phyloP scores from a whole-genome alignment of 2,329 filamentous ascomycete genomes.

The Talaromyces sp. region DNA sequence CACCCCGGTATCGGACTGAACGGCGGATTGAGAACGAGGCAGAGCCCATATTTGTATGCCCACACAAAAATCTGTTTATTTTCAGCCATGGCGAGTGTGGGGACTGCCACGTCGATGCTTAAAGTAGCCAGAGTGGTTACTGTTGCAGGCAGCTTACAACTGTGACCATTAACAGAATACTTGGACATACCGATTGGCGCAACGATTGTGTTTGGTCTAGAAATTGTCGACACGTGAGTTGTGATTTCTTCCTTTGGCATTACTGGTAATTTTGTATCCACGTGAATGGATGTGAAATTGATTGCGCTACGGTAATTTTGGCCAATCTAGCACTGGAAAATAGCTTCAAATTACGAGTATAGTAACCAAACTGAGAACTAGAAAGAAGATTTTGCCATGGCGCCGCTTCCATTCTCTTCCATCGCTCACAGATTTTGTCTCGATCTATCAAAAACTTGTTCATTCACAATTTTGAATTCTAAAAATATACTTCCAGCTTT shows the following conservation, averaged over 20 bases:
- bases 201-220: neutral
- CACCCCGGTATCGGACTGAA: neutral
- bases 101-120: too few relatives aligned
- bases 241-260: neutral
- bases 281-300: neutral
- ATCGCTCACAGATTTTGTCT: neutral
- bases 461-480: neutral
- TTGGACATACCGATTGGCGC: neutral
- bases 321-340: neutral
- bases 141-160: neutral
- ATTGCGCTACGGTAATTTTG: neutral
- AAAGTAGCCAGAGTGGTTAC: too few relatives aligned
- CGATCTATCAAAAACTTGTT: too few relatives aligned
- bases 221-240: neutral
- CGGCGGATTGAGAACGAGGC: neutral
- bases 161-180: neutral
- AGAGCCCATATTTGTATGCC: neutral
- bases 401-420: neutral
- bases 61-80: too few relatives aligned
- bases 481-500: neutral
- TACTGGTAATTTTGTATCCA: neutral
- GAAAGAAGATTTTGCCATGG: neutral
- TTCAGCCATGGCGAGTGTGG: too few relatives aligned
- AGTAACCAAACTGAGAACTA: neutral
- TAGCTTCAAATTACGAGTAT: neutral